Percentiles rank a stretch among this genome's conserved stretches.
Evolutionary conservation across 257 asterid genomes (phyloP).

Genomic region (Vinca minor): DNA sequence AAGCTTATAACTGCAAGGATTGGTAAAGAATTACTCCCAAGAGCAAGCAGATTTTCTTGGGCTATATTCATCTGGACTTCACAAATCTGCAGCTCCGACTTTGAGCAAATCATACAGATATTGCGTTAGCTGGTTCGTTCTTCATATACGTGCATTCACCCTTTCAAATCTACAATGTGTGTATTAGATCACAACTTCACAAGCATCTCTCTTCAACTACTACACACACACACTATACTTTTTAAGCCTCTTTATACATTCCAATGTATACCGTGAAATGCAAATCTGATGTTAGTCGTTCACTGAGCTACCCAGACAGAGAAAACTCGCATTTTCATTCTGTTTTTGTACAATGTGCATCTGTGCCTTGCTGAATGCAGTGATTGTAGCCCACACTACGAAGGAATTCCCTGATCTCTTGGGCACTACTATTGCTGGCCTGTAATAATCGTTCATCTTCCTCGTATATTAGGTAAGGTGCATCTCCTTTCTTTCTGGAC

Average conservation of each 20-base stretch:
- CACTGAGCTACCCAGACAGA: too few relatives aligned
- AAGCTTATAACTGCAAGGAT: not conserved
- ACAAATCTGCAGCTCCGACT: not conserved
- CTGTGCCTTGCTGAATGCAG: constrained; percentile 74
- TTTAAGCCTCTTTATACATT: constrained; percentile 1
- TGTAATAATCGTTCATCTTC: constrained; percentile 86
- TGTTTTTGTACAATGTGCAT: constrained; percentile 91
- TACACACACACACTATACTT: not conserved
- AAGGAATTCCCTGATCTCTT: constrained; percentile 71
- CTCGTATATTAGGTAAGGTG: constrained; percentile 90
- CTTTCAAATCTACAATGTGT: not conserved
- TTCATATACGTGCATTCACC: too few relatives aligned
- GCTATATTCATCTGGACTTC: not conserved
- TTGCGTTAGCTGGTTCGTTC: too few relatives aligned
- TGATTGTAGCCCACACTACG: constrained; percentile 55
- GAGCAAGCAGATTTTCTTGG: not conserved
- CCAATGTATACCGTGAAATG: not conserved
- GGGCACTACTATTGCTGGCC: constrained; percentile 88
- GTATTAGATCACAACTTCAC: constrained; percentile 2
- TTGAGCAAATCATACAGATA: not conserved
- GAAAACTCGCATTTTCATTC: constrained; percentile 29
- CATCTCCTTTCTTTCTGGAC: constrained; percentile 76
- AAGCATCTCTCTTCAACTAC: not conserved
- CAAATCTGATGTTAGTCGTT: not conserved
- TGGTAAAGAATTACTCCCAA: not conserved